phyloP scores from a whole-genome alignment of 2,329 filamentous ascomycete species.

The Setomelanomma holmii region DNA sequence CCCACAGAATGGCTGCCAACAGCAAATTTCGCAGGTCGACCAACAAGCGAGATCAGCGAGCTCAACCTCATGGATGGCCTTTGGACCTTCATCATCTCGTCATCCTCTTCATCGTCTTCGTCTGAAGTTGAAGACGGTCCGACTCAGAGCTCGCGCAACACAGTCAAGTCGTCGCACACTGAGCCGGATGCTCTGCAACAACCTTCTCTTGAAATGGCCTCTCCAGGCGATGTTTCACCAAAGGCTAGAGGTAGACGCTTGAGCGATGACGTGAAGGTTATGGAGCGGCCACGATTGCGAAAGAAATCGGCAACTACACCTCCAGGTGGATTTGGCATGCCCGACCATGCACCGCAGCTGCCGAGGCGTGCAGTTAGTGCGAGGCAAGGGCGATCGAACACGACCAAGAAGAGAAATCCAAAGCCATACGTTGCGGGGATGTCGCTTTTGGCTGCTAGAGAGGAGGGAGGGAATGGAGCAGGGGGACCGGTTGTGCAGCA shows the following conservation, averaged over 20 bases:
- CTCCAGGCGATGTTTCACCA: conserved; percentile 6
- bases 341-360: conserved; percentile 17
- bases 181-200: conserved; percentile 1
- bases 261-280: conserved; percentile 11
- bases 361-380: conserved; percentile 39
- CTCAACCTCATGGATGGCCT: conserved; percentile 16
- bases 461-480: too few relatives aligned
- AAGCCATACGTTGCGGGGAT: too few relatives aligned
- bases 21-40: conserved; percentile 32
- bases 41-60: conserved; percentile 32
- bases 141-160: conserved; percentile 7
- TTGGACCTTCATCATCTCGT: conserved; percentile 15
- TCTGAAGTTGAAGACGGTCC: conserved; percentile 20
- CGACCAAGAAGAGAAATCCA: conserved; percentile 5
- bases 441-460: too few relatives aligned
- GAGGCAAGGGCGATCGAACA: conserved; percentile 14
- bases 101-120: conserved; percentile 7
- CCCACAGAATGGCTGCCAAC: conserved; percentile 26
- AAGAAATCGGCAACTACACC: conserved; percentile 32
- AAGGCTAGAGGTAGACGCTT: conserved; percentile 5
- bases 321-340: conserved; percentile 16
- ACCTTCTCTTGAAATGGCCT: conserved; percentile 12
- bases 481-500: too few relatives aligned
- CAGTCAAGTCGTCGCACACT: conserved; percentile 5
- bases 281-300: conserved; percentile 16